phyloP scores from a whole-genome alignment of 257 asterid genomes.

The Forsythia viridissima region DNA sequence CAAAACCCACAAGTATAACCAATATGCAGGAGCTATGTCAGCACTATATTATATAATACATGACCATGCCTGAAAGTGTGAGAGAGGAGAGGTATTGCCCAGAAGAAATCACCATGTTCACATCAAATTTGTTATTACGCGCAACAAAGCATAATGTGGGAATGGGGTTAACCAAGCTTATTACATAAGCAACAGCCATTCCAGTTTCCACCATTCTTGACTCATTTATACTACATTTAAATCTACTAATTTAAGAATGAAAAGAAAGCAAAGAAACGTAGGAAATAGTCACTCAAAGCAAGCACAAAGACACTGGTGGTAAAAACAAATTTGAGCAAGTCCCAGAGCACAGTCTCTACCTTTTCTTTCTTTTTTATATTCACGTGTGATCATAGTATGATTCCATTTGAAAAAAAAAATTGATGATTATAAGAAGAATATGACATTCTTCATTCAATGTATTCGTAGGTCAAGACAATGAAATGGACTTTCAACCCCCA shows the following conservation, averaged over 20 bases:
- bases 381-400: background rate
- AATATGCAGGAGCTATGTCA: background rate
- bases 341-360: background rate
- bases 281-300: background rate
- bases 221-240: background rate
- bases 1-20: background rate
- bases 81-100: background rate
- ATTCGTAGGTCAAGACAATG: background rate
- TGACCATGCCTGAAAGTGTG: background rate
- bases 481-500: background rate
- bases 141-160: background rate
- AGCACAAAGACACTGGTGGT: background rate
- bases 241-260: background rate
- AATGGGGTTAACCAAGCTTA: background rate
- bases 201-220: background rate
- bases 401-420: background rate
- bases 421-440: background rate
- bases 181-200: background rate
- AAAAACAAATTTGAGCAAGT: background rate
- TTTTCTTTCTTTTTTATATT: background rate
- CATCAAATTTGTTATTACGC: background rate
- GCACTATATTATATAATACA: background rate
- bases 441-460: background rate
- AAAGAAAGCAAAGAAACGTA: background rate
- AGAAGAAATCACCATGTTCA: background rate